Percentiles rank a stretch among this genome's conserved stretches.
These are phyloP conservation scores for Omphalotus guepiniiformis DNA, from an alignment of 768 basidiomycete species.

Conservation along the genomic window DNA sequence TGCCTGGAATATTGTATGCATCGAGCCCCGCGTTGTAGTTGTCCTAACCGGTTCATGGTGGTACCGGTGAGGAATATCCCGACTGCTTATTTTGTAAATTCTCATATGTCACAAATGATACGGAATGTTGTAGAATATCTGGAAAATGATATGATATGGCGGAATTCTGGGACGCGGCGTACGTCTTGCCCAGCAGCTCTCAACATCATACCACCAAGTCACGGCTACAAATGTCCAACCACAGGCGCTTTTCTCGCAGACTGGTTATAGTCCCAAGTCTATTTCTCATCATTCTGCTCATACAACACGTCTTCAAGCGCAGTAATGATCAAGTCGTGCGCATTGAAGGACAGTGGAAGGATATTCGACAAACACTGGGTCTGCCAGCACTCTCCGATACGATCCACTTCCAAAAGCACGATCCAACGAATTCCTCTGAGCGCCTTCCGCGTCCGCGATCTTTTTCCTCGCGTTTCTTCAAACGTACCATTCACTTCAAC, in stretches of 20 bases:
- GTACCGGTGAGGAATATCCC: background rate
- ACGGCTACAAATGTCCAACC: conserved; percentile 4
- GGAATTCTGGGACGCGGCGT: background rate
- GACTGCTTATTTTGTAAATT: background rate
- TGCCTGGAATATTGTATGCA: background rate
- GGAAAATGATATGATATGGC: background rate
- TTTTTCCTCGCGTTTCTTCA: conserved; percentile 6
- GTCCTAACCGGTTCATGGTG: no score
- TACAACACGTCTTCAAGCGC: conserved; percentile 3
- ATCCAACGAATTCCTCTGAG: background rate
- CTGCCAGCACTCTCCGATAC: conserved; percentile 16
- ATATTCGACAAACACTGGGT: conserved; percentile 23
- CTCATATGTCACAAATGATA: no score
- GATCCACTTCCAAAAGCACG: background rate
- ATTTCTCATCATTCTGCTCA: conserved; percentile 3
- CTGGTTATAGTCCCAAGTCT: conserved; percentile 6
- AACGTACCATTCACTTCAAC: background rate
- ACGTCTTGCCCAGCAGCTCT: background rate
- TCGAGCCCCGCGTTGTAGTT: no score
- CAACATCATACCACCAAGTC: background rate
- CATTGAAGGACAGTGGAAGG: conserved; percentile 26
- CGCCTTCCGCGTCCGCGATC: background rate
- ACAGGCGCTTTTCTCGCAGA: conserved; percentile 2
- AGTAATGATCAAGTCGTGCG: background rate
- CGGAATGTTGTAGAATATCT: no score